phyloP scores from a whole-genome alignment of 768 basidiomycete genomes.

The Suillus discolor region DNA sequence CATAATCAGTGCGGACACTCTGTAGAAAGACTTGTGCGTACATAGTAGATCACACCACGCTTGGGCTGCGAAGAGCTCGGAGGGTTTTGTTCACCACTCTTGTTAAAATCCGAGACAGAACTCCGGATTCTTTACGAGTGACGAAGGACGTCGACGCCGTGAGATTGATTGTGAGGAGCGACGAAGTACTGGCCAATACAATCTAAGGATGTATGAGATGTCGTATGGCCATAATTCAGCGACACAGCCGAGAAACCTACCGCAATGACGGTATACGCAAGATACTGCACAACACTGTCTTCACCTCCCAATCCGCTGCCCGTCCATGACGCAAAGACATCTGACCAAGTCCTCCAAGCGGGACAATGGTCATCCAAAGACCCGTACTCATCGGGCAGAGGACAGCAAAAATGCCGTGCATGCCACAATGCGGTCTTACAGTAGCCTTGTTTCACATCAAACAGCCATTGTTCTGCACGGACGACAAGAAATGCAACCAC shows the following conservation, averaged over 20 bases:
- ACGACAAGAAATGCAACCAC: constrained; percentile 86
- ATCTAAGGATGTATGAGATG: constrained; percentile 47
- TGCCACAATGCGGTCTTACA: constrained; percentile 72
- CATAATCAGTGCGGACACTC: background rate
- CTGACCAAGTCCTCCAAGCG: constrained; percentile 78
- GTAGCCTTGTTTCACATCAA: constrained; percentile 92
- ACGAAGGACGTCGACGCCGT: constrained; percentile 88
- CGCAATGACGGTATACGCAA: constrained; percentile 73
- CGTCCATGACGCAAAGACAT: constrained; percentile 44
- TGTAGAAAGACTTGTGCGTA: constrained; percentile 40
- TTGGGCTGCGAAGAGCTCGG: constrained; percentile 35
- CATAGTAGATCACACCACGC: constrained; percentile 83
- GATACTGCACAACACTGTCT: constrained; percentile 60
- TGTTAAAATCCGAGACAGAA: constrained; percentile 51
- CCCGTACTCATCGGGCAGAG: constrained; percentile 26
- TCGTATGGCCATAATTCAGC: constrained; percentile 2
- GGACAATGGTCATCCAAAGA: constrained; percentile 48
- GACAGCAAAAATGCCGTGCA: constrained; percentile 84
- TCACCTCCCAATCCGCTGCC: constrained; percentile 28
- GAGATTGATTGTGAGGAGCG: constrained; percentile 80
- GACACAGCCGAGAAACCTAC: constrained; percentile 49
- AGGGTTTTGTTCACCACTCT: constrained; percentile 28
- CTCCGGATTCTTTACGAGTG: constrained; percentile 89
- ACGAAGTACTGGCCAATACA: constrained; percentile 68
- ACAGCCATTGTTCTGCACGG: constrained; percentile 84